Conservation (phyloP, 1,284 basidiomycete species). For the Peniophora sp. region DNA sequence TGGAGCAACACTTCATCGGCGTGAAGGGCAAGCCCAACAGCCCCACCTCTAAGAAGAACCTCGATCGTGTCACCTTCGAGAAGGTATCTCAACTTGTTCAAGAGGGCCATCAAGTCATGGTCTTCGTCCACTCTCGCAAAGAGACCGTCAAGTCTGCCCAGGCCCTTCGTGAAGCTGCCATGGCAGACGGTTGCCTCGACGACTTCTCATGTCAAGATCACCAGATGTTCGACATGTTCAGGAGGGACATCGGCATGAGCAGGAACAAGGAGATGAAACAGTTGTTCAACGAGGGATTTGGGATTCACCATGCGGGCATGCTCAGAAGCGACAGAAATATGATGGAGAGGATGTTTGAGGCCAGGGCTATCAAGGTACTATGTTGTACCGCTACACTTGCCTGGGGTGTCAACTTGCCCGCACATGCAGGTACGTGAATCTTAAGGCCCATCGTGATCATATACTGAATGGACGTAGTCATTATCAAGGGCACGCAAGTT, state of each 20-base stretch:
- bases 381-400: constrained; percentile 98
- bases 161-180: constrained; percentile 78
- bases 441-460: background rate
- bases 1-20: constrained; percentile 97
- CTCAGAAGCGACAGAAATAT: constrained; percentile 89
- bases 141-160: constrained; percentile 95
- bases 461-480: constrained; percentile 39
- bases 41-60: constrained; percentile 69
- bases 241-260: constrained; percentile 72
- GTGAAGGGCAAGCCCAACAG: constrained; percentile 89
- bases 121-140: constrained; percentile 97
- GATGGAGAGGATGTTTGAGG: constrained; percentile 94
- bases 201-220: constrained; percentile 79
- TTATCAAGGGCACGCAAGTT: constrained; percentile 98
- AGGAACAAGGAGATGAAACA: constrained; percentile 97
- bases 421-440: constrained; percentile 73
- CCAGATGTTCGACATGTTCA: constrained; percentile 70
- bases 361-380: constrained; percentile 87
- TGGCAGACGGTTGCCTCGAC: constrained; percentile 66
- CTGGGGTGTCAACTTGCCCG: constrained; percentile 99
- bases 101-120: constrained; percentile 97
- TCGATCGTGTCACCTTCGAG: constrained; percentile 87
- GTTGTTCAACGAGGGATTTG: constrained; percentile 89
- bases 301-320: constrained; percentile 99
- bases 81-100: constrained; percentile 82